Evolutionary conservation across 2,329 filamentous ascomycete species (phyloP), one percentile per base, ranked within the genome.

Genomic region (Byssoonygena ceratinophila): DNA sequence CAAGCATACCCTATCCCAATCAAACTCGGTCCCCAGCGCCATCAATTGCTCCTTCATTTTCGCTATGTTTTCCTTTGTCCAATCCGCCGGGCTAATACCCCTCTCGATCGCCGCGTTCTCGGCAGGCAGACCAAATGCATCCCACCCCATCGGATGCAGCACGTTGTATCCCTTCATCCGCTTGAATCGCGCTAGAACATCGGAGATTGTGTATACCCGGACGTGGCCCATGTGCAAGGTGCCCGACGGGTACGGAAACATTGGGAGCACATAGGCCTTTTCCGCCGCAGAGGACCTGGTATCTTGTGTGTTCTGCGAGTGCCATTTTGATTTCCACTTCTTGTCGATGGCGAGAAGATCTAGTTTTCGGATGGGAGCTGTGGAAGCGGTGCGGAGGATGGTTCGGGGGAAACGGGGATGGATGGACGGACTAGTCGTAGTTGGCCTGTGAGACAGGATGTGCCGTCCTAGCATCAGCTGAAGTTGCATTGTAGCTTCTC

Each of bases 191-290:
- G 87, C 82, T 49, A 94, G 71, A 8, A 90, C 85, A 71, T 95
- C 89, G 55, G 88, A 87, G 58, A 95, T 92, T 34, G 88, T 87
- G 72, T 94, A 95, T 46, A 94, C 87, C 44, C 89, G 82, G 36
- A 94, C 73, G 66, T 95, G 89, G 12, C 89, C 89, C 55, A 94
- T 81, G 66, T 95, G 89, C 25, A 95, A 76, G 27, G 82, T 83
- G 27, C 89, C 89, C 0, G 89, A 94, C 0, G 89, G 89, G 66
- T 95, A 95, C 0, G 89, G 89, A 64, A 94, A 94, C 89, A 95
- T 95, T 58, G 89, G 84, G 51, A 94, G 74, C 56, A 94, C 80
- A 66, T 91, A 94, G 25, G 70, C 71, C 55, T 73, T 76, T 16
- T 64, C 65, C 58, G 52, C 51, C 18, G 43, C 43, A 32, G n/a